Evolutionary conservation across 805 yeast genomes (phyloP), one percentile per base, ranked within the genome.

Genomic region (Teunomyces panamensis): DNA sequence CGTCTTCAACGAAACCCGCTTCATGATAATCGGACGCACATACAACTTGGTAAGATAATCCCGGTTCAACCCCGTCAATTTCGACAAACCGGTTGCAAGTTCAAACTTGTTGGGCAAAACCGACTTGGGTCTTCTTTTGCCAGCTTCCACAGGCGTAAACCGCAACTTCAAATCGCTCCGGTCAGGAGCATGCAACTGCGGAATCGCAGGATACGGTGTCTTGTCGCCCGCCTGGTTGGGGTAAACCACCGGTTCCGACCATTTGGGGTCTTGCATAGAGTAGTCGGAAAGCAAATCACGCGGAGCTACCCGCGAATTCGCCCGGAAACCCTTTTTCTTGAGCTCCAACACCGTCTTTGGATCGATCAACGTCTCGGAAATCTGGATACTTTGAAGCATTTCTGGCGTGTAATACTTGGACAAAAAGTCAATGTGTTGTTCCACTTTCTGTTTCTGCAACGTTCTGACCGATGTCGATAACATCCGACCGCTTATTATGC

Each of bases 1-100:
- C 2, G 97, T 92, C 76, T 89, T 96, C 64, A 89, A 89, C 47
- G 90, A 83, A 24, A 92, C 98, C 44, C 87, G 75, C 69, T 89
- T 90, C 73, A 83, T 73, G 35, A 86, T 76, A 51, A 87, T 65
- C 2, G 89, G 87, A 62, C 85, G 82, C 56, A 81, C 82, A 47
- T 76, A 75, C 50, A 89, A 75, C 45, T 74, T 76, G 49, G 75
- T 73, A 56, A 88, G 80, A 63, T 83, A 87, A 34, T 73, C 65
- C 47, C 77, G 80, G 54, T 81, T 79, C 52, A 84, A 77, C 0
- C 91, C 92, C 0, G 92, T 85, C 53, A 85, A 74, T 44, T 77
- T 67, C 27, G 85, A 71, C 51, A 85, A 74, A 17, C 79, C 83
- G 48, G 71, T 73, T 5, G 83, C 82, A 81, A 56, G 79, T 59